Percentiles rank a stretch among this genome's conserved stretches.
These are phyloP conservation scores for Fusarium brachygibbosum DNA, from an alignment of 2,329 filamentous ascomycete genomes.

Conservation along the genomic window DNA sequence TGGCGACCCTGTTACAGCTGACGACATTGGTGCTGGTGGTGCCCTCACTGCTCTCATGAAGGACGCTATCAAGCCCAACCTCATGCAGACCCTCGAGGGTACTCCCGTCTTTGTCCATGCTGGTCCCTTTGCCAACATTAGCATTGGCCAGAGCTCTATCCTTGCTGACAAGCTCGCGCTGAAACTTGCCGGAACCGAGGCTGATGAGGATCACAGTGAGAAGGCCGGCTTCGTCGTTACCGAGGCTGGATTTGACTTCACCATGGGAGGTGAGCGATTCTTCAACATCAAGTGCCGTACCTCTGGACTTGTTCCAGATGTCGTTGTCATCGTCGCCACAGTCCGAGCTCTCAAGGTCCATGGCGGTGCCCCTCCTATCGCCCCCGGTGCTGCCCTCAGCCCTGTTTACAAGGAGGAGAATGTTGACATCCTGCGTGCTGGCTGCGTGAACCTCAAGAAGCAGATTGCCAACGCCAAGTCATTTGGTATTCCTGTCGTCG, in stretches of 20 bases:
- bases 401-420: slow-evolving; percentile 95
- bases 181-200: slow-evolving; percentile 94
- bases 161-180: slow-evolving; percentile 95
- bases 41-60: slow-evolving; percentile 95
- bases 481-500: slow-evolving; percentile 93
- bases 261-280: slow-evolving; percentile 99
- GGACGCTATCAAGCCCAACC: slow-evolving; percentile 98
- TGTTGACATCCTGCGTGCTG: slow-evolving; percentile 87
- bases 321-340: slow-evolving; percentile 94
- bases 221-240: slow-evolving; percentile 96
- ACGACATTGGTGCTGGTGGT: slow-evolving; percentile 93
- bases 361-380: slow-evolving; percentile 93
- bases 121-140: slow-evolving; percentile 98
- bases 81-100: slow-evolving; percentile 98
- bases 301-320: slow-evolving; percentile 91
- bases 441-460: slow-evolving; percentile 95
- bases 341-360: slow-evolving; percentile 97
- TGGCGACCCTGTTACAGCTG: slow-evolving; percentile 94
- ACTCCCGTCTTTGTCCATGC: slow-evolving; percentile 98
- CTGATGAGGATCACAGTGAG: slow-evolving; percentile 84
- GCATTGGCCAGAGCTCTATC: slow-evolving; percentile 95
- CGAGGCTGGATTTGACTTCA: slow-evolving; percentile 98
- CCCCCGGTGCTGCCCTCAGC: slow-evolving; percentile 85
- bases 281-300: slow-evolving; percentile 99
- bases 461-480: slow-evolving; percentile 91